phyloP scores from a whole-genome alignment of 2,329 filamentous ascomycete genomes.

The Metarhizium guizhouense region DNA sequence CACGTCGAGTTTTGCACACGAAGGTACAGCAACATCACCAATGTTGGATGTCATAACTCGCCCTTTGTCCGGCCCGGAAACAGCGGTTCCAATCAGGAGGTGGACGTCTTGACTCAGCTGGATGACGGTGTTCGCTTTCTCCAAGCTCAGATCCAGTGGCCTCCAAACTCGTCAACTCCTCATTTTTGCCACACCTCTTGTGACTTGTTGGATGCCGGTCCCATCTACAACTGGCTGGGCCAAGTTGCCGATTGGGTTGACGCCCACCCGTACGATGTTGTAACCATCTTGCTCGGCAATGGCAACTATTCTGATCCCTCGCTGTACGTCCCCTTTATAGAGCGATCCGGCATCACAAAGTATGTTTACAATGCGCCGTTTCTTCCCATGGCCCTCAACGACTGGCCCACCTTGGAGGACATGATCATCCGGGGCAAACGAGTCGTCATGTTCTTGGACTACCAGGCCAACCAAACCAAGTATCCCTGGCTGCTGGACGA shows the following conservation, averaged over 20 bases:
- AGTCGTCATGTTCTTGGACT: conserved; percentile 77
- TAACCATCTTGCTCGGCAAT: conserved; percentile 81
- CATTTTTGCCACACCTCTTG: conserved; percentile 85
- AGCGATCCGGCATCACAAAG: conserved; percentile 60
- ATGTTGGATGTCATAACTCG: conserved; percentile 72
- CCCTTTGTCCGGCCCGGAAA: conserved; percentile 65
- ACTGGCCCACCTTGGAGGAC: conserved; percentile 76
- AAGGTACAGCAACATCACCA: conserved; percentile 73
- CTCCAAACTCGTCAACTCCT: conserved; percentile 36
- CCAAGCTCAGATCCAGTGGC: conserved; percentile 55
- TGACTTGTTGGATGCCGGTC: conserved; percentile 71
- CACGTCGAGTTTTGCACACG: conserved; percentile 67
- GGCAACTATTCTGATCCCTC: conserved; percentile 58
- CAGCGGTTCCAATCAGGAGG: conserved; percentile 65
- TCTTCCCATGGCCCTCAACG: conserved; percentile 58
- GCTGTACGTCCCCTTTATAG: conserved; percentile 60
- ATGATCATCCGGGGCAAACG: conserved; percentile 66
- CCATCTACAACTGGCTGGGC: conserved; percentile 64
- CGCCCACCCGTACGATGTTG: conserved; percentile 72
- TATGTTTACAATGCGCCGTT: conserved; percentile 67
- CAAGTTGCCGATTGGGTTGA: conserved; percentile 65
- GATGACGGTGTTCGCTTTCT: conserved; percentile 65
- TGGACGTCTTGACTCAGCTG: conserved; percentile 60
- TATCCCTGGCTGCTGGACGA: conserved; percentile 83
- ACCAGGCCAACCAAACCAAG: conserved; percentile 66